Base-by-base conservation (phyloP, 2,329 filamentous ascomycete species). In the Colletotrichum sp. region DNA sequence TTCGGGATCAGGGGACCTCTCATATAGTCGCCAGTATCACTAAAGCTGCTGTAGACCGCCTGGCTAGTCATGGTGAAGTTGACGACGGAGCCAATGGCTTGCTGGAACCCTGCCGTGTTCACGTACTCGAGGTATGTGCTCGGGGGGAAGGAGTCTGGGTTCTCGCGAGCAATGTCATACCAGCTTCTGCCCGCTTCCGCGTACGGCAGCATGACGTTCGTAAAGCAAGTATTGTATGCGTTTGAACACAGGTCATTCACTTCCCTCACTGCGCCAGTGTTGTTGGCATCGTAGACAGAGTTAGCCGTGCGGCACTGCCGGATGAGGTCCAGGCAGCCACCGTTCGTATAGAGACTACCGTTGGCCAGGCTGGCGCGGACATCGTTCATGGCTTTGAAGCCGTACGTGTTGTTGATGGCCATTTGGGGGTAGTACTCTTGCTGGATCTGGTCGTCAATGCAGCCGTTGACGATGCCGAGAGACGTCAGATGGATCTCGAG, bases 391-490 rank as follows among this genome's bases (percentile, higher is more conserved):
- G 89, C 87, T 77, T 90, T 80, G 72, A 94, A 88, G 10, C 89
- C 91, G 81, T 94, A 96, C 0, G 92, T 92, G 81, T 94, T 95
- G 80, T 76, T 69, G 73, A 88, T 87, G 12, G 90, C 90, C 81
- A 93, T 93, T 9, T 83, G 81, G 2, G 91, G 88, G 78, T 90
- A 92, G 79, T 85, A 90, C 4, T 90, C 89, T 5, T 87, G 86
- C 83, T 95, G 92, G 1, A 92, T 87, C 34, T 92, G 82, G 78
- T 90, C 88, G 80, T 96, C 94, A 44, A 95, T 86, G 78, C 93
- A 91, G 15, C 93, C 94, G 81, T 95, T 95, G 74, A 95, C 86
- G 74, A 96, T 93, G 26, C 93, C 93, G 0, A 95, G 83, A 0
- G 93, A 91, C 16, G 86, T 86, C 10, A 95, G 86, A 70, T 90